A percentile compares a stretch with the other conserved stretches of the same genome.
Evolutionary conservation across 2,329 filamentous ascomycete species (phyloP).

Genomic region (Talaromyces verruculosus): DNA sequence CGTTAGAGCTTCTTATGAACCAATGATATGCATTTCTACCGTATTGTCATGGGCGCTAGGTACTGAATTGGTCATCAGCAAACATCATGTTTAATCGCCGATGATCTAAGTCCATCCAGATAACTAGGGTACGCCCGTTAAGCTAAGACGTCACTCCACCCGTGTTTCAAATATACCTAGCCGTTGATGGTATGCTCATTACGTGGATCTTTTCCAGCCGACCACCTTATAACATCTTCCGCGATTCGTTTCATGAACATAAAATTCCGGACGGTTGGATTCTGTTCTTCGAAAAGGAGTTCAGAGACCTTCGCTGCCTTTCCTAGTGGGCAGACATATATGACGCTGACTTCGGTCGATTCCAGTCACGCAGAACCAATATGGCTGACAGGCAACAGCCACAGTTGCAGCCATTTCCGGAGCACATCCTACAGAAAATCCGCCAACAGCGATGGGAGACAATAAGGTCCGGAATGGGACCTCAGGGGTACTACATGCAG

Average conservation of each 20-base stretch:
- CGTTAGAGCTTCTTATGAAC: not conserved
- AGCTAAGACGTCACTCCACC: not conserved
- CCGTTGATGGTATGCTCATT: not conserved
- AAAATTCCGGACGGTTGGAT: not conserved
- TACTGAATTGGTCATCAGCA: not conserved
- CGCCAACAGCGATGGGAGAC: not conserved
- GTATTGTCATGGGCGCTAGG: not conserved
- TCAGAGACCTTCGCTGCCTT: not conserved
- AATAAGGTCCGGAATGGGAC: constrained; percentile 4
- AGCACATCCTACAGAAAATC: not conserved
- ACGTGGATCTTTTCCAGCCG: not conserved
- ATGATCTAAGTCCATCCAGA: not conserved
- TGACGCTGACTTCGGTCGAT: not conserved
- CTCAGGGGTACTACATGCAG: not conserved
- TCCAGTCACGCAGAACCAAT: not conserved
- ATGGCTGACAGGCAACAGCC: constrained; percentile 7
- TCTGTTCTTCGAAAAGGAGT: not conserved
- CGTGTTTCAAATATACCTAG: not conserved
- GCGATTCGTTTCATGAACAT: not conserved
- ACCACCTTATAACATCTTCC: not conserved
- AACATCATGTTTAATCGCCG: not conserved
- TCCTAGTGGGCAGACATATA: not conserved
- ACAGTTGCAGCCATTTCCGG: constrained; percentile 3
- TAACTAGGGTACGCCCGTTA: not conserved
- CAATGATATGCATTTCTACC: not conserved